Evolutionary conservation across 208 protist genomes (phyloP).

Genomic region (Acanthamoeba quina): DNA sequence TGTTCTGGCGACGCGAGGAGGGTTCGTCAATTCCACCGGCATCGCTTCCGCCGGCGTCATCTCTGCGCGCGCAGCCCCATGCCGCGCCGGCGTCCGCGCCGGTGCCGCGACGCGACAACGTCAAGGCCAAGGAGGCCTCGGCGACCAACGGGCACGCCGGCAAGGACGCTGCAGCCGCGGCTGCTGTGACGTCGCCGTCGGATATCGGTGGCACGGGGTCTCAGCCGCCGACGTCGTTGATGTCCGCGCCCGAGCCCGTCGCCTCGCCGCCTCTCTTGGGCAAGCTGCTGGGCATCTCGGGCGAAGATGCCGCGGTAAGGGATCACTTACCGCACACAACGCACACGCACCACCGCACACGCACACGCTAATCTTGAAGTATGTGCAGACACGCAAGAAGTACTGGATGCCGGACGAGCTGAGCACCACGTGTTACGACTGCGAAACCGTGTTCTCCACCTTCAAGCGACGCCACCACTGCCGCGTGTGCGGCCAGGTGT

Average conservation of each 20-base stretch:
- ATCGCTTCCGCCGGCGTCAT: background rate
- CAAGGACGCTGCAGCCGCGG: background rate
- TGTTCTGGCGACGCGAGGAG: slow-evolving; percentile 16
- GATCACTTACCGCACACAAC: too few species aligned
- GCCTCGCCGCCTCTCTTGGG: slow-evolving; percentile 14
- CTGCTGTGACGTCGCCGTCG: background rate
- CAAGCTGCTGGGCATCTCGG: slow-evolving; percentile 15
- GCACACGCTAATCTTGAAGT: background rate
- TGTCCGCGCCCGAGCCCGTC: slow-evolving; percentile 30
- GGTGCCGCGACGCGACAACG: background rate
- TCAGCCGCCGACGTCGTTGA: background rate
- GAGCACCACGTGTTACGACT: slow-evolving; percentile 83
- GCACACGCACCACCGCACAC: too few species aligned
- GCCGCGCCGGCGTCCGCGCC: background rate
- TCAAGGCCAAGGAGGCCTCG: background rate
- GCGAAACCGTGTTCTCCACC: slow-evolving; percentile 72
- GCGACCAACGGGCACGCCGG: background rate
- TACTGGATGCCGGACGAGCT: slow-evolving; percentile 60
- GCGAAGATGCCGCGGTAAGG: background rate
- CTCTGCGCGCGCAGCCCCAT: background rate
- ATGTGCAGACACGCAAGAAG: slow-evolving; percentile 9
- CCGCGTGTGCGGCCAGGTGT: slow-evolving; percentile 84
- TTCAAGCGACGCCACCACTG: slow-evolving; percentile 83
- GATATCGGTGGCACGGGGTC: background rate
- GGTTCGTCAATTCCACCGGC: background rate